Percentiles rank a stretch among this genome's conserved stretches.
phyloP scores from a whole-genome alignment of 805 yeast species.

The Starmerella stellata region DNA sequence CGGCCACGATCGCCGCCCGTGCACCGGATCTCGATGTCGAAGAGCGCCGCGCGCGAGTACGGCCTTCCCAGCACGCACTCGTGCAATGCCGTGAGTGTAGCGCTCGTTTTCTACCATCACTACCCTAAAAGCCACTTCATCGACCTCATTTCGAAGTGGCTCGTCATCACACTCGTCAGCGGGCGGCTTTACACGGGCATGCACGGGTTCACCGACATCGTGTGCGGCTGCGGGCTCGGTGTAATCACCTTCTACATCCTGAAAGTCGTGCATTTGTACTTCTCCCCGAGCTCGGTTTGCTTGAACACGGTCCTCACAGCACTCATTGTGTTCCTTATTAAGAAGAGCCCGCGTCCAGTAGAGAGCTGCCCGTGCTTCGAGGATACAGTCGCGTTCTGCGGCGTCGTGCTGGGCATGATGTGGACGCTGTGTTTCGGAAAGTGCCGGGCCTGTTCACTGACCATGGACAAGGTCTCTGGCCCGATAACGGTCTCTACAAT shows the following conservation, averaged over 20 bases:
- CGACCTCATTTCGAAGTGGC: constrained; percentile 21
- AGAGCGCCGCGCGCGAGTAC: constrained; percentile 81
- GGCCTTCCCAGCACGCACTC: constrained; percentile 90
- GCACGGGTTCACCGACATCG: constrained; percentile 80
- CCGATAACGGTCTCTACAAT: background rate
- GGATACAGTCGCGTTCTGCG: constrained; percentile 81
- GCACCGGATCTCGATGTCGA: constrained; percentile 72
- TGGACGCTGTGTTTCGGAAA: constrained; percentile 7
- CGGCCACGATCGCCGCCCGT: constrained; percentile 86
- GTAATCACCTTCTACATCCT: constrained; percentile 28
- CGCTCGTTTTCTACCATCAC: constrained; percentile 28
- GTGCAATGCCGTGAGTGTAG: constrained; percentile 82
- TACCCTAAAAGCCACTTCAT: constrained; percentile 3
- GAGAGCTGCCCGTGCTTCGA: constrained; percentile 95
- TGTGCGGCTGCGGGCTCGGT: constrained; percentile 52
- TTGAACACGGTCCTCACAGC: constrained; percentile 5
- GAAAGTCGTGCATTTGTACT: constrained; percentile 28
- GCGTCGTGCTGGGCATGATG: constrained; percentile 52
- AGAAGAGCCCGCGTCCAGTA: constrained; percentile 44
- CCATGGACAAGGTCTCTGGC: background rate
- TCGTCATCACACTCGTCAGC: constrained; percentile 45
- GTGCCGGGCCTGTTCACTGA: background rate
- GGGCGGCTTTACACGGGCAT: constrained; percentile 92
- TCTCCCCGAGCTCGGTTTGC: background rate
- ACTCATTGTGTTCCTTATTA: constrained; percentile 2